Evolutionary conservation across 768 basidiomycete species (phyloP), one percentile per base, ranked within the genome.

Genomic region (Pholiota molesta): DNA sequence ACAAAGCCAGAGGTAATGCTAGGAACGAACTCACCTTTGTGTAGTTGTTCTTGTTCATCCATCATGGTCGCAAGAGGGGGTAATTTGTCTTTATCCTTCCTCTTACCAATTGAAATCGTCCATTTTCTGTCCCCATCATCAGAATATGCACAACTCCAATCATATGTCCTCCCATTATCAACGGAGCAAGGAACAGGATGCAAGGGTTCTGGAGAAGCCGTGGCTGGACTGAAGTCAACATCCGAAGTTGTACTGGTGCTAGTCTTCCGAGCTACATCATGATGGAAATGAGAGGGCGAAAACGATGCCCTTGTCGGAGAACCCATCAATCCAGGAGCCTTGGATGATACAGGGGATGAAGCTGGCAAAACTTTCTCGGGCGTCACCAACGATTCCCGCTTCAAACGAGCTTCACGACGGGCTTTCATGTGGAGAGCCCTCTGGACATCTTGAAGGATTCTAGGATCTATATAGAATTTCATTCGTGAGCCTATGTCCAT

Each of bases 371-470:
- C 47, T 28, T 59, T 62, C 44, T 72, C 66, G 11, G 65, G 63
- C 11, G 67, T 67, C 14, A 60, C 57, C 19, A 54, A 51, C 5
- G 67, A 59, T 55, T 74, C 69, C 23, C 68, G 69, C 55, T 73
- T 77, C 31, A 84, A 70, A 44, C 90, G 86, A 55, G 89, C 89
- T 67, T 92, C 91, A 28, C 90, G 84, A 52, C 88, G 82, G 28
- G 90, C 88, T 72, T 92, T 92, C 55, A 91, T 75, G 60, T 84
- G 86, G 31, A 94, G 70, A 5, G 90, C 91, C 57, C 86, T 85
- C 66, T 92, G 89, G 6, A 94, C 90, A 64, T 93, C 92, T 71
- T 89, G 90, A 57, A 93, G 72, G 63, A 94, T 88, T 66, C 81
- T 82, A n/a, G 91, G 89, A 76, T 94, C 91, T 94, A 72, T 26